Percentiles rank a stretch among this genome's conserved stretches.
Conservation (phyloP, 2,329 filamentous ascomycete species). For the Colletotrichum spinosum region DNA sequence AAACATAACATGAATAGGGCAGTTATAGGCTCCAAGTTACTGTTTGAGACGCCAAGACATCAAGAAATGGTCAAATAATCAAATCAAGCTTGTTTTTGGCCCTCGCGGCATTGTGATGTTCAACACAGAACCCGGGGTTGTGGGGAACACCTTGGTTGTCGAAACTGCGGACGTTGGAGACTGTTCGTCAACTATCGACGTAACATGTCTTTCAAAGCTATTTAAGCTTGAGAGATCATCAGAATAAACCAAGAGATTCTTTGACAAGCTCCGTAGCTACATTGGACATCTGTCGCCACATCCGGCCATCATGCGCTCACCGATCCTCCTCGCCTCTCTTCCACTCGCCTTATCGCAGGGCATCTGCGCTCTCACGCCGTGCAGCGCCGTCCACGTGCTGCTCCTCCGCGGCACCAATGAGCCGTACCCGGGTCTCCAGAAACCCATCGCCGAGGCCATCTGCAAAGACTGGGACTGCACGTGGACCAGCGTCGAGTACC, state of each 20-base stretch:
- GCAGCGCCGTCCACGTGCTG: constrained; percentile 22
- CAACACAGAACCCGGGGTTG: too few species aligned
- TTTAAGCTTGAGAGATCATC: too few species aligned
- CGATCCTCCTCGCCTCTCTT: constrained; percentile 2
- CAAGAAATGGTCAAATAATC: not conserved
- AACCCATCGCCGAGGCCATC: constrained; percentile 23
- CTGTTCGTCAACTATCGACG: too few species aligned
- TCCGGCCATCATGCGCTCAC: not conserved
- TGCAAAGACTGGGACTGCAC: constrained; percentile 23
- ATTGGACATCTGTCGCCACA: not conserved
- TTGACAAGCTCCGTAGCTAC: not conserved
- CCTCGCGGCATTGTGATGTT: too few species aligned
- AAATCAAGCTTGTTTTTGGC: constrained; percentile 14
- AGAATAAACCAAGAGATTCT: too few species aligned
- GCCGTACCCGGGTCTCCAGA: constrained; percentile 21
- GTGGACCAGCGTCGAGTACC: constrained; percentile 16
- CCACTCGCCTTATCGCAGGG: constrained; percentile 2
- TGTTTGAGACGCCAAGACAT: too few species aligned
- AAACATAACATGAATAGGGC: constrained; percentile 3
- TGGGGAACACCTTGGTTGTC: too few species aligned
- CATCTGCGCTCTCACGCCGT: constrained; percentile 12
- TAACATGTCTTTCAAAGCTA: too few species aligned
- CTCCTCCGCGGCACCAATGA: constrained; percentile 20
- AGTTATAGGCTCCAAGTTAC: constrained; percentile 6
- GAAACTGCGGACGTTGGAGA: too few species aligned